These are phyloP conservation scores for Maudiozyma turicensis DNA, from an alignment of 805 yeast species.

Conservation along the genomic window DNA sequence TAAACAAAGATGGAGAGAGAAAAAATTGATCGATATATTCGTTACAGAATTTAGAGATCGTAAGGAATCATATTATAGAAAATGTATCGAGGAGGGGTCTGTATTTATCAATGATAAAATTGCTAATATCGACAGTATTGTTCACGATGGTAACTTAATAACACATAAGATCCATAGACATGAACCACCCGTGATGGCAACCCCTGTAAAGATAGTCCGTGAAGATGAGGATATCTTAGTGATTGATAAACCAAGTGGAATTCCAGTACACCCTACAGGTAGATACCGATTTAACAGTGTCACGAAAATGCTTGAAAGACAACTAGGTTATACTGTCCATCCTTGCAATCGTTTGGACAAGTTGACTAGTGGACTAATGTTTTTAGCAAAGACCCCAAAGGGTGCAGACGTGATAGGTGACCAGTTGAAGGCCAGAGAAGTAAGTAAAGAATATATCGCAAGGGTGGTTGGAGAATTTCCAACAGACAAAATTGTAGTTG, in stretches of 20 bases:
- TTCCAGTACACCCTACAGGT: conserved; percentile 95
- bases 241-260: conserved; percentile 87
- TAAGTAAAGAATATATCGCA: conserved; percentile 78
- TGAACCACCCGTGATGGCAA: conserved; percentile 68
- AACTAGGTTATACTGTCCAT: conserved; percentile 57
- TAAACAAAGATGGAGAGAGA: conserved; percentile 80
- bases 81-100: conserved; percentile 47
- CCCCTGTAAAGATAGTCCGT: conserved; percentile 51
- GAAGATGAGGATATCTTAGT: conserved; percentile 70
- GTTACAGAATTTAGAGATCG: conserved; percentile 74
- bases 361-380: conserved; percentile 86
- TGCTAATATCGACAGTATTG: conserved; percentile 53
- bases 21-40: conserved; percentile 75
- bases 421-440: conserved; percentile 63
- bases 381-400: conserved; percentile 69
- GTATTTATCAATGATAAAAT: conserved; percentile 59
- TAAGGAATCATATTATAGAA: conserved; percentile 53
- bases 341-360: conserved; percentile 85
- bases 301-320: conserved; percentile 66
- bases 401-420: conserved; percentile 70
- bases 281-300: conserved; percentile 64
- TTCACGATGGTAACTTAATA: conserved; percentile 75
- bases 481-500: conserved; percentile 41
- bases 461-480: conserved; percentile 85
- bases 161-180: conserved; percentile 74